Evolutionary conservation across 2,329 filamentous ascomycete genomes (phyloP), one percentile per base, ranked within the genome.

Genomic region (Nectriaceae sp.): DNA sequence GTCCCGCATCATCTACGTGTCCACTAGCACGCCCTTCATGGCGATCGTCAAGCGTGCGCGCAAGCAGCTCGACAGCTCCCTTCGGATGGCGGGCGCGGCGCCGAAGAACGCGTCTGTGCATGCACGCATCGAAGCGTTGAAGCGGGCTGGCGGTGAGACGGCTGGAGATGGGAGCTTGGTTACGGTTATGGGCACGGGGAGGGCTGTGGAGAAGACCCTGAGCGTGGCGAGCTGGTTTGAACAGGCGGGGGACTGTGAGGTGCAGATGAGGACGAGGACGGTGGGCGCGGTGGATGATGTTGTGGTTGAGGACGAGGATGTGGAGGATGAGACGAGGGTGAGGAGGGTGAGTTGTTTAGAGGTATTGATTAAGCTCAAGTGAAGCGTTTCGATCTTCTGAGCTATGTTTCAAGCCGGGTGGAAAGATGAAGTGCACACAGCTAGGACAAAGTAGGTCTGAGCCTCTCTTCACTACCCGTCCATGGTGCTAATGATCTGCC

Each of bases 251-350:
- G 82, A 83, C 52, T 85, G 81, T 54, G 62, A 67, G 4, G 83
- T 90, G 2, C 70, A 74, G 57, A 61, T 89, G 43, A 73, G 76
- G 63, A 89, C 86, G 39, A 77, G 80, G 47, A 88, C 78, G 42
- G 73, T 87, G 15, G 75, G 75, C n/a, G 80, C 83, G 3, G 75
- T 90, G 38, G 87, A 91, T 61, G 87, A 90, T 65, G 70, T 90
- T 22, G 70, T 83, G 13, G 62, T 62, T 1, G 70, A 69, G 18
- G 70, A 66, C 1, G 73, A 67, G 1, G 70, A 67, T 1, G 64
- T 54, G 6, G 70, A 70, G 41, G 65, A 70, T 26, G 66, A 69
- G 44, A 74, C 65, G 21, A 65, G 79, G 16, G 60, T 75, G 15
- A 69, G 79, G 53, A 75, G 73, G 64, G 55, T 82, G 46, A 82